Evolutionary conservation across 148 eudicot species (phyloP).

Genomic region (Persicaria tinctoria): DNA sequence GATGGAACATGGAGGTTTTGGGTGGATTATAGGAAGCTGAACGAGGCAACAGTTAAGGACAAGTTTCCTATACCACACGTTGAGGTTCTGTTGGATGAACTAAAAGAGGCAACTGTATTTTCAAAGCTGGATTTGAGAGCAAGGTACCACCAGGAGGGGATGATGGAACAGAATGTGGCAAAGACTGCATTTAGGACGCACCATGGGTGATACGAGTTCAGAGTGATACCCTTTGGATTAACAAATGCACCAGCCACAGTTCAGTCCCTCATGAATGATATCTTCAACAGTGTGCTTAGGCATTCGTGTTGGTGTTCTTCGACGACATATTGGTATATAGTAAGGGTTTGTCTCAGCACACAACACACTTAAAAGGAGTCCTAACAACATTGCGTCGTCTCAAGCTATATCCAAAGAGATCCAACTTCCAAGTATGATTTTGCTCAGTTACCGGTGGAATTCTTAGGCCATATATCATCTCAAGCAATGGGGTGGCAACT

Average conservation of each 20-base stretch:
- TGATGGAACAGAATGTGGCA: not conserved
- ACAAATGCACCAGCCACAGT: slow-evolving; percentile 13
- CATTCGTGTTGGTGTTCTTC: too few relatives aligned
- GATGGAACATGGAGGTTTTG: not conserved
- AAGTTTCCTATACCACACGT: not conserved
- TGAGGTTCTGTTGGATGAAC: slow-evolving; percentile 2
- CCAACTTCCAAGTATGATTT: too few relatives aligned
- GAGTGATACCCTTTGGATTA: slow-evolving; percentile 6
- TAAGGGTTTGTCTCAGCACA: too few relatives aligned
- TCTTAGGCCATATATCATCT: too few relatives aligned
- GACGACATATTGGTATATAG: too few relatives aligned
- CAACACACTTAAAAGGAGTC: too few relatives aligned
- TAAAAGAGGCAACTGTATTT: not conserved
- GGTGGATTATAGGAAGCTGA: not conserved
- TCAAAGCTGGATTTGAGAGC: not conserved
- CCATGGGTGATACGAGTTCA: slow-evolving; percentile 7
- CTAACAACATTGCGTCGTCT: too few relatives aligned
- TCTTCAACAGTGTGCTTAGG: not conserved
- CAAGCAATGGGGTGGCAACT: too few relatives aligned
- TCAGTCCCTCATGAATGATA: slow-evolving; percentile 6
- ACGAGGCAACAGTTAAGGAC: not conserved
- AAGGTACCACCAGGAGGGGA: not conserved
- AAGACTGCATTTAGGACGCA: not conserved
- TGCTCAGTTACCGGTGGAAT: too few relatives aligned
- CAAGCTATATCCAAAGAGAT: too few relatives aligned